Conservation (phyloP, 306 rosid genomes). For the Begonia loranthoides region DNA sequence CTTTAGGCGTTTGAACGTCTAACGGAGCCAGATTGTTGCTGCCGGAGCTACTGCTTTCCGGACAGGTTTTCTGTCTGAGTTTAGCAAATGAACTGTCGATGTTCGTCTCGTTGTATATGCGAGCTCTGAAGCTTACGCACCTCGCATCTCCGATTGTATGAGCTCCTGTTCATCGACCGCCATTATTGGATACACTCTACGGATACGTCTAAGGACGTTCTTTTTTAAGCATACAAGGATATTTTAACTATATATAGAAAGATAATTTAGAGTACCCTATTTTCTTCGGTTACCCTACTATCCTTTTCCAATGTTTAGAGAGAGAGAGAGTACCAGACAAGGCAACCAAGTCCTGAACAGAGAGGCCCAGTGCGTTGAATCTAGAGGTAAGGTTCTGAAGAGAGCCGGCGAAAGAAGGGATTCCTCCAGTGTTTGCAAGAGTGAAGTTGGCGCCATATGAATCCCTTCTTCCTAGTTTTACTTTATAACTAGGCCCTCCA, state of each 20-base stretch:
- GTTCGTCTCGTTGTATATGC: conserved; percentile 17
- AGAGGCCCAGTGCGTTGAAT: conserved; percentile 12
- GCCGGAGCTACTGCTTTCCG: conserved; percentile 10
- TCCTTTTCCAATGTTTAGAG: too few relatives aligned
- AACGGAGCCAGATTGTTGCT: conserved; percentile 6
- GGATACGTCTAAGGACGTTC: too few relatives aligned
- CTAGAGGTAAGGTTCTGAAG: conserved; percentile 8
- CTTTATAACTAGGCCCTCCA: conserved; percentile 12
- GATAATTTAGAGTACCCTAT: background rate
- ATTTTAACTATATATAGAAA: too few relatives aligned
- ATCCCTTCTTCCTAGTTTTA: conserved; percentile 24
- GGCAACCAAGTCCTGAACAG: conserved; percentile 15
- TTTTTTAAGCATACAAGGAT: too few relatives aligned
- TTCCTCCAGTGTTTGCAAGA: conserved; percentile 10
- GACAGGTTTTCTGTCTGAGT: background rate
- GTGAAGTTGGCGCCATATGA: conserved; percentile 16
- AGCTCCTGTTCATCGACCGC: conserved; percentile 10
- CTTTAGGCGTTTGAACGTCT: background rate
- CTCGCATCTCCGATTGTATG: conserved; percentile 24
- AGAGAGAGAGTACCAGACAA: conserved; percentile 14
- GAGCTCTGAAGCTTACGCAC: conserved; percentile 8
- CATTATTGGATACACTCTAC: background rate
- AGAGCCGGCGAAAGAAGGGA: conserved; percentile 17
- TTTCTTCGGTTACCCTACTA: background rate
- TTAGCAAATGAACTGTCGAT: conserved; percentile 9